phyloP scores from a whole-genome alignment of 2,329 filamentous ascomycete genomes.

The Chaetomium sp. region DNA sequence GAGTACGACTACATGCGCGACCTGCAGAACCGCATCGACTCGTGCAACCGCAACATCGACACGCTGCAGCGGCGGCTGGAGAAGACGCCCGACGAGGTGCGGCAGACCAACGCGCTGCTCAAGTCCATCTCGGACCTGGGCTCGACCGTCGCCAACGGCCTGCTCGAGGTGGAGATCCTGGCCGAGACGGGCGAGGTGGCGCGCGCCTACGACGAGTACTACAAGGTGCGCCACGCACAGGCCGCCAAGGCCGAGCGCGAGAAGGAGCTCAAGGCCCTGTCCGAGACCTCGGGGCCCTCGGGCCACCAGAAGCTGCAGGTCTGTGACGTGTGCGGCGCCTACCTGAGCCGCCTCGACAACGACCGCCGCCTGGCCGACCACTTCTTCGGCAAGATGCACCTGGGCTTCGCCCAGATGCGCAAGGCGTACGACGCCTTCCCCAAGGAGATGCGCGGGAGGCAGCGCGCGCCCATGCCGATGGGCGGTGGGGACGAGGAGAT shows the following conservation, averaged over 20 bases:
- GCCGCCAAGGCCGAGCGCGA: constrained; percentile 82
- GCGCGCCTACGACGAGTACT: constrained; percentile 82
- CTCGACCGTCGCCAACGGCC: constrained; percentile 75
- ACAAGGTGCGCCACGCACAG: constrained; percentile 78
- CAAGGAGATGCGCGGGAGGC: constrained; percentile 73
- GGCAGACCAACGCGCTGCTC: constrained; percentile 87
- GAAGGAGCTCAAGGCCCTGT: constrained; percentile 83
- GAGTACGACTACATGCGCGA: constrained; percentile 97
- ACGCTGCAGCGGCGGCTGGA: constrained; percentile 85
- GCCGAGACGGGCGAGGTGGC: constrained; percentile 80
- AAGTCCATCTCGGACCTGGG: constrained; percentile 82
- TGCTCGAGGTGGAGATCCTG: constrained; percentile 83
- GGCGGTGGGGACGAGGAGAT: constrained; percentile 46
- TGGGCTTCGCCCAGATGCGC: constrained; percentile 97
- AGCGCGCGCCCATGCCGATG: constrained; percentile 57
- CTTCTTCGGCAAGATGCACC: constrained; percentile 99
- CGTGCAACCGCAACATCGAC: constrained; percentile 94
- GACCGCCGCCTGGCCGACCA: constrained; percentile 92
- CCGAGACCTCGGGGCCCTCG: constrained; percentile 87
- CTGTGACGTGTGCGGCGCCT: constrained; percentile 97
- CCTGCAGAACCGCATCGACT: constrained; percentile 94
- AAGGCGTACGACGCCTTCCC: constrained; percentile 87
- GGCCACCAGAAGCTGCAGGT: constrained; percentile 98
- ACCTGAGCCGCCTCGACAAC: constrained; percentile 89
- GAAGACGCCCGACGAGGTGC: constrained; percentile 97